Conservation (phyloP, 1,139 yeast species). For the Blastobotrys proliferans region DNA sequence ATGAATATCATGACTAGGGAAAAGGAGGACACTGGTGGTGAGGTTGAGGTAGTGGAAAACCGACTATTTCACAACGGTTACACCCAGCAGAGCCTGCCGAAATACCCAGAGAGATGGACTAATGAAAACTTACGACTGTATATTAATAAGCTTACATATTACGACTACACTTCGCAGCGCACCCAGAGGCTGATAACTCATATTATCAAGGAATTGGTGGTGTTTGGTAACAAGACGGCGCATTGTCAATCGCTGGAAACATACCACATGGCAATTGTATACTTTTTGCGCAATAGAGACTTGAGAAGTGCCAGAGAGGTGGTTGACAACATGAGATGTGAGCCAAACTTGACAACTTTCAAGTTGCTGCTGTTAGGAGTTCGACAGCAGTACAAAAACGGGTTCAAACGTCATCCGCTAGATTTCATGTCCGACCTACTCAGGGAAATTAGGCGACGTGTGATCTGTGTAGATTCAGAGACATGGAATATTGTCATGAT, state of each 20-base stretch:
- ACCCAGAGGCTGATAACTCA: background rate
- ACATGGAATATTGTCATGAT: slow-evolving; percentile 39
- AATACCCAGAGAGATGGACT: slow-evolving; percentile 8
- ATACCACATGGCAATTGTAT: slow-evolving; percentile 45
- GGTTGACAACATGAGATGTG: slow-evolving; percentile 30
- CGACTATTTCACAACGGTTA: background rate
- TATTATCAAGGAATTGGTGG: slow-evolving; percentile 7
- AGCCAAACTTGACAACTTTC: slow-evolving; percentile 42
- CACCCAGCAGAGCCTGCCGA: background rate
- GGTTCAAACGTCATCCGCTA: slow-evolving; percentile 28
- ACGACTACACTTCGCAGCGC: background rate
- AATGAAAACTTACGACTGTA: background rate
- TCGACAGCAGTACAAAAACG: slow-evolving; percentile 29
- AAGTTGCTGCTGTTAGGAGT: slow-evolving; percentile 36
- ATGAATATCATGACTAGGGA: background rate
- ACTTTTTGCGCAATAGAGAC: slow-evolving; percentile 37
- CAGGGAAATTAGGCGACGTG: slow-evolving; percentile 32
- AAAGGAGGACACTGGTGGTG: background rate
- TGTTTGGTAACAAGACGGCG: background rate
- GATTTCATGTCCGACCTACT: slow-evolving; percentile 22
- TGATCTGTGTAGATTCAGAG: slow-evolving; percentile 34
- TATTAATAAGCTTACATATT: slow-evolving; percentile 1
- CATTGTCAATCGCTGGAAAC: slow-evolving; percentile 29
- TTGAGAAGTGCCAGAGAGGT: slow-evolving; percentile 43
- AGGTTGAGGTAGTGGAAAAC: slow-evolving; percentile 6